Evolutionary conservation across 2,329 filamentous ascomycete species (phyloP).

Genomic region (Thielaviopsis ethacetica): DNA sequence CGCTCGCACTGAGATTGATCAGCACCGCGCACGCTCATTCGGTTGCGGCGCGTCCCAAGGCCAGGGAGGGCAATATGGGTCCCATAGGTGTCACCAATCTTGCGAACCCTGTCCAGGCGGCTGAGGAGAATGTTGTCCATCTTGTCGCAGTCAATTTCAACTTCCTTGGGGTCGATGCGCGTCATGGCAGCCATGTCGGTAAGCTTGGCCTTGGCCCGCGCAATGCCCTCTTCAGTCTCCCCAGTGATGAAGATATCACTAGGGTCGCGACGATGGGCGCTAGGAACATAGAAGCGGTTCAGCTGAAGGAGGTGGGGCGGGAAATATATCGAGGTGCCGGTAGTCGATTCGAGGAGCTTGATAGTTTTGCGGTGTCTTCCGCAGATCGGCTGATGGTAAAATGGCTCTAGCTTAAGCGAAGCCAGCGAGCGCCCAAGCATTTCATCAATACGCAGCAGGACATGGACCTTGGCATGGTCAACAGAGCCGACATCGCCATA

Average conservation of each 20-base stretch:
- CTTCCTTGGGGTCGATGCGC: conserved; percentile 81
- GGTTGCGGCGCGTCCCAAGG: conserved; percentile 67
- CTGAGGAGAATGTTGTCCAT: conserved; percentile 87
- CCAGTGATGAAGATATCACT: conserved; percentile 93
- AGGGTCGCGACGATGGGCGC: conserved; percentile 65
- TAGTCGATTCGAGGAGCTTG: conserved; percentile 90
- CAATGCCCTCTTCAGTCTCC: conserved; percentile 67
- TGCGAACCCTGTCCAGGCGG: conserved; percentile 87
- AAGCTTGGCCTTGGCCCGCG: conserved; percentile 78
- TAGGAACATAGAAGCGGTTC: conserved; percentile 75
- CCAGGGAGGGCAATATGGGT: conserved; percentile 88
- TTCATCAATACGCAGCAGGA: conserved; percentile 94
- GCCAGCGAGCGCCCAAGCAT: conserved; percentile 65
- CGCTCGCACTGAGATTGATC: conserved; percentile 91
- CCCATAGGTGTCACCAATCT: conserved; percentile 93
- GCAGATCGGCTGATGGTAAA: conserved; percentile 81
- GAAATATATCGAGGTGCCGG: conserved; percentile 95
- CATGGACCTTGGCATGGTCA: conserved; percentile 90
- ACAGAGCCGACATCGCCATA: conserved; percentile 91
- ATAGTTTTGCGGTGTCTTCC: conserved; percentile 93
- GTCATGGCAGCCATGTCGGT: conserved; percentile 69
- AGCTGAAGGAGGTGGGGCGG: conserved; percentile 84
- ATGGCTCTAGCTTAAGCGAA: conserved; percentile 64
- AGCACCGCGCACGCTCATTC: conserved; percentile 79
- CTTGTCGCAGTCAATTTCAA: conserved; percentile 76